Evolutionary conservation across 495 filamentous ascomycete genomes (phyloP).

Genomic region (Penicillium arizonense): DNA sequence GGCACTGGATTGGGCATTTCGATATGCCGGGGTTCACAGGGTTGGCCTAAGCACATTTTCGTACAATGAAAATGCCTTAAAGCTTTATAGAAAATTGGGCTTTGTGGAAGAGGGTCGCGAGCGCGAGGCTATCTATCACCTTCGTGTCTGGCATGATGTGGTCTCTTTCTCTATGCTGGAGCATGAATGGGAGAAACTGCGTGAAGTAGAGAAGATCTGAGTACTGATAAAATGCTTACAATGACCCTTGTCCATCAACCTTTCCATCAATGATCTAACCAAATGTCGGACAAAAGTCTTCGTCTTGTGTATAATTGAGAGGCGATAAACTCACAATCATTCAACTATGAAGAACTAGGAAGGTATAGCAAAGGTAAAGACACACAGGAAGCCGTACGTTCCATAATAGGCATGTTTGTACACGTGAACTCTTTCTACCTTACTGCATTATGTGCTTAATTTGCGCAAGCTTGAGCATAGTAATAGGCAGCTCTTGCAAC

Average conservation of each 20-base stretch:
- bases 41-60: constrained; percentile 27
- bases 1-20: constrained; percentile 49
- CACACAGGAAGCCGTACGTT: no score
- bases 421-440: no score
- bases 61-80: constrained; percentile 43
- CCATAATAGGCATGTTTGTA: no score
- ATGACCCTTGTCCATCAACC: neutral
- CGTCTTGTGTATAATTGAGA: no score
- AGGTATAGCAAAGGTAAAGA: no score
- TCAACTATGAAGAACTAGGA: no score
- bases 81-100: constrained; percentile 46
- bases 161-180: constrained; percentile 45
- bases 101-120: constrained; percentile 48
- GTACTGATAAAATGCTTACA: neutral
- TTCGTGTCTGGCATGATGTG: constrained; percentile 44
- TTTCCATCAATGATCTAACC: no score
- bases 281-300: no score
- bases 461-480: no score
- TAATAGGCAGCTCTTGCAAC: no score
- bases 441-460: no score
- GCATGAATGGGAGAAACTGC: constrained; percentile 36
- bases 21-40: constrained; percentile 43
- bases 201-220: neutral
- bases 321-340: no score
- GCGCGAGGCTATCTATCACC: constrained; percentile 41